Percentiles rank a stretch among this genome's conserved stretches.
Conservation (phyloP, 495 filamentous ascomycete genomes). For the Hypoxylon intermedium region DNA sequence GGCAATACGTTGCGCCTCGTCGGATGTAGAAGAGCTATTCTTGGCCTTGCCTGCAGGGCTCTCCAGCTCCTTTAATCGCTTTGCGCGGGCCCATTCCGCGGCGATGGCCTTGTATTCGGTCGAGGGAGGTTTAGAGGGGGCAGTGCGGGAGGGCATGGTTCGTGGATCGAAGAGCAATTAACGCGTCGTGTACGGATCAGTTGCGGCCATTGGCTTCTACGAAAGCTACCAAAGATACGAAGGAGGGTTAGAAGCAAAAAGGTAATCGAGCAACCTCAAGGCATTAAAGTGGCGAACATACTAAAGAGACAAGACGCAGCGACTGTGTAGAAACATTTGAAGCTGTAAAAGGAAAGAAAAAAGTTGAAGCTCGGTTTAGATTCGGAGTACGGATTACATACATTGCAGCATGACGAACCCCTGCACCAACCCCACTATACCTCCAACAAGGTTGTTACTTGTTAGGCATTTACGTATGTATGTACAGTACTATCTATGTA, state of each 20-base stretch:
- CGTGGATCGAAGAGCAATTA: conserved; percentile 24
- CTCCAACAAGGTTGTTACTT: no score
- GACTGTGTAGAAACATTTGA: conserved; percentile 5
- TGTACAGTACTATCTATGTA: no score
- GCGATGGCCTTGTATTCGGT: conserved; percentile 53
- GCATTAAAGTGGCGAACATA: conserved; percentile 10
- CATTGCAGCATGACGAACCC: not conserved
- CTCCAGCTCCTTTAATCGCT: conserved; percentile 51
- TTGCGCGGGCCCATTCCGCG: conserved; percentile 56
- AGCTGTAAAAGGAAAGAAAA: conserved; percentile 15
- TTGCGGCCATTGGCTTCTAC: conserved; percentile 38
- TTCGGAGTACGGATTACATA: no score
- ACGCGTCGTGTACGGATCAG: conserved; percentile 23
- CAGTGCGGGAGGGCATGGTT: conserved; percentile 35
- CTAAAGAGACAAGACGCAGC: not conserved
- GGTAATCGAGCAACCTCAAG: conserved; percentile 8
- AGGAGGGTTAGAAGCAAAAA: conserved; percentile 21
- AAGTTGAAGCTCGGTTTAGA: no score
- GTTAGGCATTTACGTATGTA: no score
- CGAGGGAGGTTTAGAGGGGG: conserved; percentile 35
- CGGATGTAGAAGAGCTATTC: conserved; percentile 22
- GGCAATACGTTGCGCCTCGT: conserved; percentile 45
- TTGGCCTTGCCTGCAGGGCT: conserved; percentile 32
- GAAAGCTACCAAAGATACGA: conserved; percentile 4
- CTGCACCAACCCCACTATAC: not conserved